Percentiles rank a stretch among this genome's conserved stretches.
phyloP scores from a whole-genome alignment of 768 basidiomycete species.

The Termitomyces sp. region DNA sequence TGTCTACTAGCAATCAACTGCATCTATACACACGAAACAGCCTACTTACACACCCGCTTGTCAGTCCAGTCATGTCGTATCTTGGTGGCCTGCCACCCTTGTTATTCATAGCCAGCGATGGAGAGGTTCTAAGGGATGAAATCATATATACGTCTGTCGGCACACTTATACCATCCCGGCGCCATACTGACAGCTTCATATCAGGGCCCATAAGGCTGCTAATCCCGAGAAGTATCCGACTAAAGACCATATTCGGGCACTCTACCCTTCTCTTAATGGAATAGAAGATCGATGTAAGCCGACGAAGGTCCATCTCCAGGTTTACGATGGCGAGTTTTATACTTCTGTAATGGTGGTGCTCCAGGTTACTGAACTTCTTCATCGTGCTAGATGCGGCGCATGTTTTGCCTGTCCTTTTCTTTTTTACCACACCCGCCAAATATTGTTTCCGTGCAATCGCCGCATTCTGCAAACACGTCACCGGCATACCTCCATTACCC shows the following conservation, averaged over 20 bases:
- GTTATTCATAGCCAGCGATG: conserved; percentile 80
- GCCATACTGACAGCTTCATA: conserved; percentile 2
- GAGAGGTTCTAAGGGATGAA: conserved; percentile 91
- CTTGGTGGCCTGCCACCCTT: conserved; percentile 91
- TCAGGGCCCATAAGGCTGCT: conserved; percentile 88
- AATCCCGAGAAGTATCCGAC: conserved; percentile 67
- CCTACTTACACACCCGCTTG: conserved; percentile 72
- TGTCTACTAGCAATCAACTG: conserved; percentile 65
- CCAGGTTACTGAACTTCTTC: background rate
- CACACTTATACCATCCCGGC: background rate
- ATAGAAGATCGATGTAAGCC: conserved; percentile 53
- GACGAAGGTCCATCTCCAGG: conserved; percentile 87
- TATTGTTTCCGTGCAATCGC: conserved; percentile 80
- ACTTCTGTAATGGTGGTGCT: conserved; percentile 16
- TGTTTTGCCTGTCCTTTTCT: conserved; percentile 68
- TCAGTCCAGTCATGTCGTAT: conserved; percentile 78
- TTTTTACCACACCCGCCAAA: conserved; percentile 75
- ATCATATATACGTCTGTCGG: conserved; percentile 73
- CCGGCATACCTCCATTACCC: conserved; percentile 36
- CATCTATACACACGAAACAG: conserved; percentile 87
- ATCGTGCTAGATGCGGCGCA: conserved; percentile 58
- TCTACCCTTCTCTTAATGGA: conserved; percentile 56
- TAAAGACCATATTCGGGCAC: conserved; percentile 34
- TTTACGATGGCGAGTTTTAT: conserved; percentile 72
- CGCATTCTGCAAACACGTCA: conserved; percentile 63